These are phyloP conservation scores for Mycena vulgaris DNA, from an alignment of 768 basidiomycete species.

Conservation along the genomic window DNA sequence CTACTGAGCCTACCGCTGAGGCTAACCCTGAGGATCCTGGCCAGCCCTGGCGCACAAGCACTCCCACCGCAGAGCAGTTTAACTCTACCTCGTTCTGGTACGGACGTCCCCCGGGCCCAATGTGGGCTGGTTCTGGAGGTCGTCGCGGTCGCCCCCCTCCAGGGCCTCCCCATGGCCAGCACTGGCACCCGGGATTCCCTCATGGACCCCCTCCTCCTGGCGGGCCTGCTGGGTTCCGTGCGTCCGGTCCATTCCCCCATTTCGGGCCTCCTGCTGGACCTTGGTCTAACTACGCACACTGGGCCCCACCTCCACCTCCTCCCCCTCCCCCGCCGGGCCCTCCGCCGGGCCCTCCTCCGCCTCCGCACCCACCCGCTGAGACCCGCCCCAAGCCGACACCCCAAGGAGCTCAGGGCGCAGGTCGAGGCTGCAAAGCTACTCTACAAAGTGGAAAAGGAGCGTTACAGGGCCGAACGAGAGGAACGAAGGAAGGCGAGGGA, in stretches of 20 bases:
- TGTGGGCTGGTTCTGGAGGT: slow-evolving; percentile 22
- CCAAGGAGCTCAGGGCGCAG: slow-evolving; percentile 59
- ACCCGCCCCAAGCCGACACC: slow-evolving; percentile 47
- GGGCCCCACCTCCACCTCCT: slow-evolving; percentile 32
- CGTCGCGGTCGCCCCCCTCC: slow-evolving; percentile 29
- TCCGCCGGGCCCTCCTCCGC: slow-evolving; percentile 35
- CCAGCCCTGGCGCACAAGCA: slow-evolving; percentile 35
- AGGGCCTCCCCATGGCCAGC: background rate
- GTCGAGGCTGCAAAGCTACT: slow-evolving; percentile 77
- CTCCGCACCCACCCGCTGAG: slow-evolving; percentile 37
- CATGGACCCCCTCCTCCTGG: slow-evolving; percentile 23
- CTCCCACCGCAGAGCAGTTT: slow-evolving; percentile 28
- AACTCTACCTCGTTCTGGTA: slow-evolving; percentile 40
- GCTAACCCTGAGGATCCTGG: background rate
- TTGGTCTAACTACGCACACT: background rate
- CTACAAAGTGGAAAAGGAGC: slow-evolving; percentile 81
- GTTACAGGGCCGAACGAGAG: slow-evolving; percentile 73
- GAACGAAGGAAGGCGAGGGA: slow-evolving; percentile 59
- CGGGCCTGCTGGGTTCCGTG: slow-evolving; percentile 20
- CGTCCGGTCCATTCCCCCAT: background rate
- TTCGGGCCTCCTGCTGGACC: background rate
- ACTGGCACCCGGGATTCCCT: background rate
- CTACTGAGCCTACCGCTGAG: slow-evolving; percentile 6
- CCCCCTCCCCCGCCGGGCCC: slow-evolving; percentile 38
- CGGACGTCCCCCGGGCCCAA: slow-evolving; percentile 17